These are phyloP conservation scores for Cutaneotrichosporon sp. DNA, from an alignment of 1,284 basidiomycete species.

Conservation along the genomic window DNA sequence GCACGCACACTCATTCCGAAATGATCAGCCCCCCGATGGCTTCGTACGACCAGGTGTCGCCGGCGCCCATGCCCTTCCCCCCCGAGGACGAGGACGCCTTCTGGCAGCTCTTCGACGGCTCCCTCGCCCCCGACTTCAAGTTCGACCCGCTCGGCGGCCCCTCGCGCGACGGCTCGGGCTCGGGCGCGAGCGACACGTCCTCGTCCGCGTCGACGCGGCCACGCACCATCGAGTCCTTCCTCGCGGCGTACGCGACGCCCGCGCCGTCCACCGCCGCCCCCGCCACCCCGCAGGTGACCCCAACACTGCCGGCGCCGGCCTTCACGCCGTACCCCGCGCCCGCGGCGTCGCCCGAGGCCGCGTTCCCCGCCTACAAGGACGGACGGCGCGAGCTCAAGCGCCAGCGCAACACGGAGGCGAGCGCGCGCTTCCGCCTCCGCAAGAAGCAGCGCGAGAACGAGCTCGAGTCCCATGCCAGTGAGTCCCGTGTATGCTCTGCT, in stretches of 20 bases:
- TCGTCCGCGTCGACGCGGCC: conserved; percentile 17
- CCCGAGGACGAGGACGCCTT: conserved; percentile 47
- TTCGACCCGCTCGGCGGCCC: conserved; percentile 7
- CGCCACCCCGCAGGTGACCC: conserved; percentile 29
- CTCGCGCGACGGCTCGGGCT: conserved; percentile 11
- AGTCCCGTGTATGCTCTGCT: conserved; percentile 44
- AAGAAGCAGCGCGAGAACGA: conserved; percentile 98
- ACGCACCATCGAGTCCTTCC: conserved; percentile 48
- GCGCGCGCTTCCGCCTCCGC: conserved; percentile 93
- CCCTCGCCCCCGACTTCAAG: conserved; percentile 36
- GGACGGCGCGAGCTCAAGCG: conserved; percentile 63
- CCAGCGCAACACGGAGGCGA: conserved; percentile 91
- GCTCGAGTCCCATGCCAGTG: conserved; percentile 79
- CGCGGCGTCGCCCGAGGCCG: background rate
- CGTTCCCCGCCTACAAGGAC: background rate
- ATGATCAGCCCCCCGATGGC: conserved; percentile 3
- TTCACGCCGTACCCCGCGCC: no score
- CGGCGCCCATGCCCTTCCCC: background rate
- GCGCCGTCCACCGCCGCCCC: conserved; percentile 10
- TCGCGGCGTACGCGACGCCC: conserved; percentile 42
- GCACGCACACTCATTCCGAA: no score
- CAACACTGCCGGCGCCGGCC: conserved; percentile 1
- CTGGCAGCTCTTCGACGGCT: conserved; percentile 48
- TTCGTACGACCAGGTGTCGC: background rate
- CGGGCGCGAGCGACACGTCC: conserved; percentile 4